phyloP scores from a whole-genome alignment of 2,329 filamentous ascomycete genomes.

The Achaetomium macrosporum region DNA sequence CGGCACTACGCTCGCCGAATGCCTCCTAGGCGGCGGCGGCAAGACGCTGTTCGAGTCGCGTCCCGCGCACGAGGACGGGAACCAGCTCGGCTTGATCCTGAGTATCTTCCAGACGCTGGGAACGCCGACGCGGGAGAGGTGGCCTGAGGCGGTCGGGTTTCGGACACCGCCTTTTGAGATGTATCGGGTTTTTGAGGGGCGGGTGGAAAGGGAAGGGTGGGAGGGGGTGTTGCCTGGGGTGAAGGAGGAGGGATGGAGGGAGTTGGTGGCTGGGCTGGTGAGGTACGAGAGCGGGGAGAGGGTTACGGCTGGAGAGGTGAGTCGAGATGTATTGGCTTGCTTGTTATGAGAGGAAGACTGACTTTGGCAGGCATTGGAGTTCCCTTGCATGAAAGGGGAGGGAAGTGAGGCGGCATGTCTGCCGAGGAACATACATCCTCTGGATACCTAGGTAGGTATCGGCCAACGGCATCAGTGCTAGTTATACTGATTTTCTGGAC shows the following conservation, averaged over 20 bases:
- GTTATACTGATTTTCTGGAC: too few species aligned
- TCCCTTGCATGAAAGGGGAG: conserved; percentile 9
- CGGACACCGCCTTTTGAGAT: conserved; percentile 80
- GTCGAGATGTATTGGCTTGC: background rate
- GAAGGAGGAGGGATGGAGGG: conserved; percentile 47
- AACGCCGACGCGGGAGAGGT: conserved; percentile 70
- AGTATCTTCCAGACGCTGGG: conserved; percentile 91
- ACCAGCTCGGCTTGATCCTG: conserved; percentile 81
- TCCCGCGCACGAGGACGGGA: conserved; percentile 67
- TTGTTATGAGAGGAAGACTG: background rate
- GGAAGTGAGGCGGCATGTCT: background rate
- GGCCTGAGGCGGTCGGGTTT: conserved; percentile 72
- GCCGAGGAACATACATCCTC: too few species aligned
- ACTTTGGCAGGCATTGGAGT: conserved; percentile 11
- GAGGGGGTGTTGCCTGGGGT: conserved; percentile 59
- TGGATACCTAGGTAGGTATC: too few species aligned
- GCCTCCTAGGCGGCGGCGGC: conserved; percentile 38
- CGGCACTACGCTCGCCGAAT: conserved; percentile 80
- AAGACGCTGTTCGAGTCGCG: conserved; percentile 77
- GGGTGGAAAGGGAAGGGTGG: conserved; percentile 58
- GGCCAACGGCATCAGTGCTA: too few species aligned
- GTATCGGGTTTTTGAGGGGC: conserved; percentile 67
- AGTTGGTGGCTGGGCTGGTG: conserved; percentile 63
- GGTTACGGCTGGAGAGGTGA: conserved; percentile 49
- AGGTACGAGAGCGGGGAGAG: conserved; percentile 62